Evolutionary conservation across 1,284 basidiomycete genomes (phyloP), one percentile per base, ranked within the genome.

Genomic region (Moniliella sp.): DNA sequence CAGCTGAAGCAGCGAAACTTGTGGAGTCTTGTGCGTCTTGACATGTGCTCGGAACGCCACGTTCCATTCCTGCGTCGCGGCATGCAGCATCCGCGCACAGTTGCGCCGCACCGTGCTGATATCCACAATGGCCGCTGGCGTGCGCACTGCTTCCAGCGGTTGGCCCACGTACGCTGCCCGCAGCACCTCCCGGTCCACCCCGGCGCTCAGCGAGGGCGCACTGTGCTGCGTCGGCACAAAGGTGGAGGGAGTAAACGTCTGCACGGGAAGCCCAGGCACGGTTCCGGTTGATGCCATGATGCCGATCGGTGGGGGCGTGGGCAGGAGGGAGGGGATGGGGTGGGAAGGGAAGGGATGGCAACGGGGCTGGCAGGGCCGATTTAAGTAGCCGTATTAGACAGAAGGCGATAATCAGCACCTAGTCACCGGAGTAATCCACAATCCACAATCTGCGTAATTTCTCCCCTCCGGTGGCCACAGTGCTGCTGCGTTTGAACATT

Each of bases 91-190:
- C 33, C 61, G 63, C 15, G 67, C 68, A 57, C 78, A 81, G 58
- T 84, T 84, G 16, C 65, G 60, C 25, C 67, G 67, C 56, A 81
- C 80, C 12, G 70, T 51, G 7, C 65, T 65, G 15, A 75, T 68
- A 63, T 84, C 78, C 40, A 84, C 71, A 34, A 83, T 64, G 40
- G 78, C 62, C 0, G 77, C 75, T 15, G 81, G 80, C 0, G 80
- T 83, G 34, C 77, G 69, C 15, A 83, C 62, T 1, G 62, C 60
- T 31, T 67, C 58, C 34, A 82, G 56, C 9, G 65, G 50, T 50
- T 69, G 71, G 23, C 75, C 74, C 16, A 66, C 62, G 59, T 31
- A 35, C 15, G n/a, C 8, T n/a, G 21, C 21, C n/a, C 21, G 21
- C 21, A 23, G n/a, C 21, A n/a, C 21, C 21, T 7, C 21, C n/a